These are phyloP conservation scores for Kalmanozyma brasiliensis DNA, from an alignment of 1,284 basidiomycete genomes.

Conservation along the genomic window DNA sequence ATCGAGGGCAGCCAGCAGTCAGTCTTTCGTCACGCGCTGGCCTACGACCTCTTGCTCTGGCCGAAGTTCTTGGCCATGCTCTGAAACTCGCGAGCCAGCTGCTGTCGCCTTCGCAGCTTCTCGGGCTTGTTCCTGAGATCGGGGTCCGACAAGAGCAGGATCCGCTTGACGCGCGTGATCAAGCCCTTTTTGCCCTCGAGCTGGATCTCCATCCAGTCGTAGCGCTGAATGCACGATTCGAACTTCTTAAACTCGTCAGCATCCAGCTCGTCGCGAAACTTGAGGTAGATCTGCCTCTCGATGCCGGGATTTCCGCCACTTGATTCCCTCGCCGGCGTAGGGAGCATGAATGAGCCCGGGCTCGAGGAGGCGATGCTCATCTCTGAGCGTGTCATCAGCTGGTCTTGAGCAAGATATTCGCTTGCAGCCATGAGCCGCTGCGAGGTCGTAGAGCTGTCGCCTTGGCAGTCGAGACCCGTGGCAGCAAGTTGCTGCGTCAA, in stretches of 20 bases:
- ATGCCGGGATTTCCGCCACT: constrained; percentile 16
- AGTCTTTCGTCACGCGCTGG: no score
- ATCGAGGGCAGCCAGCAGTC: no score
- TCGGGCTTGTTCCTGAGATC: constrained; percentile 50
- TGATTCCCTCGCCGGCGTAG: constrained; percentile 18
- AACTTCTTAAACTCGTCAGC: constrained; percentile 54
- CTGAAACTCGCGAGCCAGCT: constrained; percentile 60
- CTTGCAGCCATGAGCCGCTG: constrained; percentile 38
- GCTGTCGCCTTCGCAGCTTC: constrained; percentile 46
- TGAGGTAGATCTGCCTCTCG: constrained; percentile 54
- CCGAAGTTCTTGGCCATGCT: constrained; percentile 49
- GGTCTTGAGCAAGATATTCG: constrained; percentile 15
- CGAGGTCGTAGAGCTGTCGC: constrained; percentile 28
- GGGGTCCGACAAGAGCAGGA: constrained; percentile 55
- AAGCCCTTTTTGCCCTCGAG: constrained; percentile 58
- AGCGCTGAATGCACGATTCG: constrained; percentile 59
- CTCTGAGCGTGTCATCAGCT: constrained; percentile 23
- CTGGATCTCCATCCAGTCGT: constrained; percentile 60
- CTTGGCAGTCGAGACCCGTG: constrained; percentile 7
- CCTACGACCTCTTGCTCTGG: no score
- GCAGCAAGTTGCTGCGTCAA: constrained; percentile 33
- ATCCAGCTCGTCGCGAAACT: constrained; percentile 51
- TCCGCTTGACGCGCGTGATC: constrained; percentile 58
- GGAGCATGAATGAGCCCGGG: constrained; percentile 15
- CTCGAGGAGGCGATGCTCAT: constrained; percentile 23